A percentile compares a stretch with the other conserved stretches of the same genome.
These are phyloP conservation scores for Neltuma alba DNA, from an alignment of 306 rosid genomes.

Conservation along the genomic window DNA sequence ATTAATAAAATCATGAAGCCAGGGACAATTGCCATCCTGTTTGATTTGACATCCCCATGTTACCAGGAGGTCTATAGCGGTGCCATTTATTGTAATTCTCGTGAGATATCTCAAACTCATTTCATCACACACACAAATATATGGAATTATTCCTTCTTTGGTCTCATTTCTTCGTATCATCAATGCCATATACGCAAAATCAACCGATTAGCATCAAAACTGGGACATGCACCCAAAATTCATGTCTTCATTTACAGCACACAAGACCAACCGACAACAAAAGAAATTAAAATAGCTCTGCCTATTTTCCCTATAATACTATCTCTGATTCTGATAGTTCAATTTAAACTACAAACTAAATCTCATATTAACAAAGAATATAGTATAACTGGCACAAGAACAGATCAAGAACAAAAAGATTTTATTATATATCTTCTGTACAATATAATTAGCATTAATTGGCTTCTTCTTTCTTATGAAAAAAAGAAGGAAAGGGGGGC, in stretches of 20 bases:
- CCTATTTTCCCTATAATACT: neutral
- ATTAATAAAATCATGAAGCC: neutral
- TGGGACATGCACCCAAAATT: neutral
- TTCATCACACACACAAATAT: neutral
- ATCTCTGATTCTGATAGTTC: no score
- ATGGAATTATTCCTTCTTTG: neutral
- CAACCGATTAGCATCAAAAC: neutral
- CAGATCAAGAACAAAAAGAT: slow-evolving; percentile 5
- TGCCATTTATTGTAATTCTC: neutral
- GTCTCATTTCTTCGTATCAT: neutral
- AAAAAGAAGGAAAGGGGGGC: no score
- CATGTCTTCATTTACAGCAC: neutral
- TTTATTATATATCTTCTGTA: slow-evolving; percentile 37
- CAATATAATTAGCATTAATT: slow-evolving; percentile 26
- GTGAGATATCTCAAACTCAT: slow-evolving; percentile 2
- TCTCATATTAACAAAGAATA: no score
- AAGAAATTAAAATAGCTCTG: neutral
- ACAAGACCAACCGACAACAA: slow-evolving; percentile 5
- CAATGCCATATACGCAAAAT: slow-evolving; percentile 7
- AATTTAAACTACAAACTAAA: no score
- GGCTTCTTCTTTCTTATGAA: neutral
- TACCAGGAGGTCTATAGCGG: neutral
- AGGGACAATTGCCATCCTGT: neutral
- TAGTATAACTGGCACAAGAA: neutral
- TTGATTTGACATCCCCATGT: neutral